Percentiles rank a stretch among this genome's conserved stretches.
Evolutionary conservation across 2,329 filamentous ascomycete species (phyloP).

Genomic region (Alternaria alternata): DNA sequence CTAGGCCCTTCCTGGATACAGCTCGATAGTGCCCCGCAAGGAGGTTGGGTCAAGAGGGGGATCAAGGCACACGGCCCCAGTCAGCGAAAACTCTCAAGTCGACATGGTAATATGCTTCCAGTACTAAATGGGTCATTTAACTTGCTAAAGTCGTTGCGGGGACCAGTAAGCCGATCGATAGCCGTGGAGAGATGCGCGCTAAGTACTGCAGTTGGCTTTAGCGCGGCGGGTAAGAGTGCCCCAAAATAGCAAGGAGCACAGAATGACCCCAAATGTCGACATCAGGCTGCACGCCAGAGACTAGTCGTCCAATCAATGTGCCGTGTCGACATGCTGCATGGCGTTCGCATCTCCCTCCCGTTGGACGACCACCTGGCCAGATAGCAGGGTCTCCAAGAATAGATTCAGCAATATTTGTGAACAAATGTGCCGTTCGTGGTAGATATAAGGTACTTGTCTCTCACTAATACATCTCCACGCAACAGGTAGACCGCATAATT

Average conservation of each 20-base stretch:
- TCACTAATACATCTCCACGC: constrained; percentile 40
- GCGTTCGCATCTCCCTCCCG: constrained; percentile 38
- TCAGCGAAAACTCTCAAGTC: constrained; percentile 26
- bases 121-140: constrained; percentile 41
- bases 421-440: constrained; percentile 48
- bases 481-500: constrained; percentile 58
- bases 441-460: constrained; percentile 59
- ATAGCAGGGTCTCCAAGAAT: constrained; percentile 55
- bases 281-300: constrained; percentile 36
- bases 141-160: constrained; percentile 43
- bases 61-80: constrained; percentile 34
- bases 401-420: constrained; percentile 55
- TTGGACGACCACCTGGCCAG: constrained; percentile 41
- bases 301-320: constrained; percentile 42
- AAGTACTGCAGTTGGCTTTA: constrained; percentile 28
- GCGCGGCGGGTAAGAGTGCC: constrained; percentile 48
- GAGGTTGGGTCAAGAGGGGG: constrained; percentile 33
- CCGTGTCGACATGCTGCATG: constrained; percentile 30
- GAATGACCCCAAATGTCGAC: constrained; percentile 49
- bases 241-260: constrained; percentile 50
- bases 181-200: constrained; percentile 32
- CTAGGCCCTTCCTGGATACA: constrained; percentile 38
- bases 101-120: constrained; percentile 28
- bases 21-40: constrained; percentile 36
- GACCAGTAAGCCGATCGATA: constrained; percentile 40